A percentile compares a stretch with the other conserved stretches of the same genome.
These are phyloP conservation scores for Tricholoma terreum DNA, from an alignment of 768 basidiomycete species.

Conservation along the genomic window DNA sequence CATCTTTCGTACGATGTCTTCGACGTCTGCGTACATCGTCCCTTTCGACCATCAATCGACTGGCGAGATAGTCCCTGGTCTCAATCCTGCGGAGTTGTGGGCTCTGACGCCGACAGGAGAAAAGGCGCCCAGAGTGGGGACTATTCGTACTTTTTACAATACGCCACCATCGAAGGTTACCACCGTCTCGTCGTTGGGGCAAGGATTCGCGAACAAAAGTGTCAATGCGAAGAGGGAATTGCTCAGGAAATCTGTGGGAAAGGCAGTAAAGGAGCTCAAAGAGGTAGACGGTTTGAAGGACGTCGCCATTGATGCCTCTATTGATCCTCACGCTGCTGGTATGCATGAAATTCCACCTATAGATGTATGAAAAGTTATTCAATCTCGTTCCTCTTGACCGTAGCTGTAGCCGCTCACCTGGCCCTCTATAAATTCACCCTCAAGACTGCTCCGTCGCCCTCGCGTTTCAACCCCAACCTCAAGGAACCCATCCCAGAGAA, in stretches of 20 bases:
- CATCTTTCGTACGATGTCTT: conserved; percentile 42
- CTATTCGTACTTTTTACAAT: conserved; percentile 63
- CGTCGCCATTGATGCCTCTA: conserved; percentile 58
- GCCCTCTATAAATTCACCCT: conserved; percentile 74
- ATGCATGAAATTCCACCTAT: conserved; percentile 15
- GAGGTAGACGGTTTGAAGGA: conserved; percentile 59
- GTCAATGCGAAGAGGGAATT: conserved; percentile 55
- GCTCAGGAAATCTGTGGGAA: conserved; percentile 68
- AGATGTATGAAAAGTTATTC: not conserved
- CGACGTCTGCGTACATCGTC: conserved; percentile 49
- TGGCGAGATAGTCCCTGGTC: conserved; percentile 26
- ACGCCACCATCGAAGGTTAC: conserved; percentile 46
- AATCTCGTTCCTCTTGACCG: conserved; percentile 1
- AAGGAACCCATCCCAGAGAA: conserved; percentile 49
- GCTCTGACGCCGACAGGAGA: conserved; percentile 42
- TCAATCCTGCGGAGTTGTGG: conserved; percentile 55
- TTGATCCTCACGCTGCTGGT: conserved; percentile 80
- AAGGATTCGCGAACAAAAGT: conserved; percentile 45
- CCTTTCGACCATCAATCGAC: conserved; percentile 51
- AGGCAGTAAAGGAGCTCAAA: conserved; percentile 67
- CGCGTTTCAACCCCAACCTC: conserved; percentile 60
- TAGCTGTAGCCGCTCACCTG: conserved; percentile 77
- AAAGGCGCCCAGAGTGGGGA: conserved; percentile 58
- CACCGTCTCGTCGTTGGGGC: conserved; percentile 57
- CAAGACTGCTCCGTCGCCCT: conserved; percentile 64